Conservation (phyloP, 371 early-diverging fungal genomes). For the Apophysomyces ossiformis region DNA sequence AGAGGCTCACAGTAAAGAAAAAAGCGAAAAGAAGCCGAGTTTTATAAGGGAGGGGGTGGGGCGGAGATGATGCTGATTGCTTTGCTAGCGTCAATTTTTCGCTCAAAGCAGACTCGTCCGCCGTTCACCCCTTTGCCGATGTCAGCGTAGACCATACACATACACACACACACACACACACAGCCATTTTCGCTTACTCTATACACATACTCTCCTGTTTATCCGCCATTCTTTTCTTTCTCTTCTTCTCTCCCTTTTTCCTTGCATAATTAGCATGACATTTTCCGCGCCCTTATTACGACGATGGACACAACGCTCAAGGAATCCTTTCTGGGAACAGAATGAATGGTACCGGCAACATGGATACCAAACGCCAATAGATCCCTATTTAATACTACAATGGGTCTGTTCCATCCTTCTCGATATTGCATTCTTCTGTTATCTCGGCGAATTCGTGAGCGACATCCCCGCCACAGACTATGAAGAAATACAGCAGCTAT, state of each 20-base stretch:
- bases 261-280: not conserved
- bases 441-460: constrained; percentile 38
- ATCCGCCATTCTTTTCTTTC: not conserved
- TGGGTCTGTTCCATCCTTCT: constrained; percentile 52
- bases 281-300: not conserved
- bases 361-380: constrained; percentile 65
- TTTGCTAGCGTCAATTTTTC: too few relatives aligned
- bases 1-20: too few relatives aligned
- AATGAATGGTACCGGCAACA: constrained; percentile 67
- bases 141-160: not conserved
- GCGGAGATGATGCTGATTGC: too few relatives aligned
- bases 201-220: not conserved
- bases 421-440: constrained; percentile 48
- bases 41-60: too few relatives aligned
- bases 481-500: not conserved
- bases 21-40: too few relatives aligned
- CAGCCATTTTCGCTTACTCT: not conserved
- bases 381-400: constrained; percentile 58
- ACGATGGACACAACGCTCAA: not conserved
- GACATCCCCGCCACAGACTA: not conserved
- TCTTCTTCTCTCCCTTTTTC: not conserved
- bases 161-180: too few relatives aligned
- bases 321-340: constrained; percentile 34
- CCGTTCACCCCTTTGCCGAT: not conserved
- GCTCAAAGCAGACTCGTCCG: not conserved